These are phyloP conservation scores for Xylaria sp. DNA, from an alignment of 2,329 filamentous ascomycete species.

Conservation along the genomic window DNA sequence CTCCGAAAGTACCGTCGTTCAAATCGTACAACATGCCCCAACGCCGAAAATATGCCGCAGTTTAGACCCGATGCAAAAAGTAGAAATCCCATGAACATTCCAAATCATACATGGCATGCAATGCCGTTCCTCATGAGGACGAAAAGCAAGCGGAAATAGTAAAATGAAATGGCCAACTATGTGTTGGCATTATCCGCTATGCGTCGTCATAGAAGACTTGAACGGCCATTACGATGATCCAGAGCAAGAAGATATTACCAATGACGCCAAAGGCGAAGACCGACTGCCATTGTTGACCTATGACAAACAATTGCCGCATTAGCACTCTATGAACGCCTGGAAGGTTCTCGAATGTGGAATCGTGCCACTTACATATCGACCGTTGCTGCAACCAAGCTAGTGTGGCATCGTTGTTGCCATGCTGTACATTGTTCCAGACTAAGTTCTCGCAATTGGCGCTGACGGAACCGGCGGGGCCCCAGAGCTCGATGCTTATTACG, in stretches of 20 bases:
- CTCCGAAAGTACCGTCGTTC: not conserved
- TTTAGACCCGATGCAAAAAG: constrained; percentile 1
- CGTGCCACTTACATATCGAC: constrained; percentile 66
- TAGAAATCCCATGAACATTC: not conserved
- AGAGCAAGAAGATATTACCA: constrained; percentile 69
- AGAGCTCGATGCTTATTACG: constrained; percentile 70
- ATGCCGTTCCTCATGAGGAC: not conserved
- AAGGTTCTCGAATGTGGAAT: not conserved
- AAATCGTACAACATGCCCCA: not conserved
- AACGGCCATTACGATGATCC: constrained; percentile 75
- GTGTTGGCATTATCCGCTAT: constrained; percentile 4
- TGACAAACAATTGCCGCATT: not conserved
- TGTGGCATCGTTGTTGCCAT: constrained; percentile 63
- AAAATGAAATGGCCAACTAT: not conserved
- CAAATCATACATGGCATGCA: constrained; percentile 11
- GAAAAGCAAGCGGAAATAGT: not conserved
- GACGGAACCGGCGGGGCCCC: constrained; percentile 68
- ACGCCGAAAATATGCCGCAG: constrained; percentile 18
- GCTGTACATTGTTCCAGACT: constrained; percentile 63
- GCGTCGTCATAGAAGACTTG: constrained; percentile 64
- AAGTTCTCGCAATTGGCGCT: constrained; percentile 67
- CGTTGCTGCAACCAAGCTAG: constrained; percentile 72
- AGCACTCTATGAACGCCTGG: not conserved
- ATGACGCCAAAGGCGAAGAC: constrained; percentile 71
- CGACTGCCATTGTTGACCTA: constrained; percentile 71